A percentile compares a stretch with the other conserved stretches of the same genome.
Conservation (phyloP, 352 stramenopile genomes). For the Phytophthora colocasiae region DNA sequence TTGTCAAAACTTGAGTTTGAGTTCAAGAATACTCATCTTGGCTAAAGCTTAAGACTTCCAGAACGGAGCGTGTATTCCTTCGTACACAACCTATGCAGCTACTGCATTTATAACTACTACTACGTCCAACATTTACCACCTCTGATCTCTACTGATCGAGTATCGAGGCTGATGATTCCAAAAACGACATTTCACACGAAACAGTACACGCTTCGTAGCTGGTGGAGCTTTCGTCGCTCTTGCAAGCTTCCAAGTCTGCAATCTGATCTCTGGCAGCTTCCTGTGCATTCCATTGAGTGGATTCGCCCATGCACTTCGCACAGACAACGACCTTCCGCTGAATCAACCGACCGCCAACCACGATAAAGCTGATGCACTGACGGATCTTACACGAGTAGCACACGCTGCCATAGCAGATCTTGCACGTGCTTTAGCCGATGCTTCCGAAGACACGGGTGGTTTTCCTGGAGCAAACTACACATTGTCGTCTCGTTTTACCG, state of each 20-base stretch:
- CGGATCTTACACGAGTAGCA: constrained; percentile 46
- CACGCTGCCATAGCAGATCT: constrained; percentile 42
- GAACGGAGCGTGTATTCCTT: constrained; percentile 8
- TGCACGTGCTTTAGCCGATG: constrained; percentile 35
- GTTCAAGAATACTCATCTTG: no score
- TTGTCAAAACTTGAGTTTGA: no score
- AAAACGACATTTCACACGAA: constrained; percentile 18
- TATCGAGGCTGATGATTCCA: constrained; percentile 24
- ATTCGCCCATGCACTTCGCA: constrained; percentile 41
- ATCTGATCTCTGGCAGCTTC: constrained; percentile 28
- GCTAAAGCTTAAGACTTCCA: not conserved
- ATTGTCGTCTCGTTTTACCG: not conserved
- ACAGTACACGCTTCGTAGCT: constrained; percentile 24
- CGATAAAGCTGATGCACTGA: constrained; percentile 48
- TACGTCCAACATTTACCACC: not conserved
- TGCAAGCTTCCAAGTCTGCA: constrained; percentile 19
- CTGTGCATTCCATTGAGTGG: constrained; percentile 36
- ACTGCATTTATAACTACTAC: constrained; percentile 5
- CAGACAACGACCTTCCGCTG: constrained; percentile 51
- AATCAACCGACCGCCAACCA: constrained; percentile 27
- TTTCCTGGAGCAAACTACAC: constrained; percentile 35
- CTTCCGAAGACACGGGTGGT: constrained; percentile 22
- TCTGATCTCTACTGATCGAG: constrained; percentile 9
- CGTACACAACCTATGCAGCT: constrained; percentile 7
- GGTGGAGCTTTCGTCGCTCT: constrained; percentile 9